Base-by-base conservation (phyloP, 441 rosid species). In the Corymbia calophylla region DNA sequence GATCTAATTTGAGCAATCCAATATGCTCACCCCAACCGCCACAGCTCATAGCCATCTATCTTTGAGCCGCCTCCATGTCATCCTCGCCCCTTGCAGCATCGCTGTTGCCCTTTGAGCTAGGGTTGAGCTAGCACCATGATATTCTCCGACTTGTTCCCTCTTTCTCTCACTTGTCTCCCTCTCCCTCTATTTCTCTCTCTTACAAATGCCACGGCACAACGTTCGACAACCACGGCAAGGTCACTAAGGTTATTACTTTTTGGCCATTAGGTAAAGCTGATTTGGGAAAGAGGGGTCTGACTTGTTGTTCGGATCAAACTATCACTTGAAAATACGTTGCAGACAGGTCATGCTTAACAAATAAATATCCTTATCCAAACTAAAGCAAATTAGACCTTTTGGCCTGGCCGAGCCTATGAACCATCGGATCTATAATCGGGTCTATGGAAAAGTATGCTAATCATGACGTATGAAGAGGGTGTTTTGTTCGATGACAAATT, bases 111-210 rank as follows among this genome's bases (percentile, higher is more conserved):
- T 70, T 35, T 0, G 8, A 62, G 68, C 8, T 29, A 12, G 21
- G 21, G 0, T 31, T 27, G 0, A 70, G 48, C 0, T 10, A 0
- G 15, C 81, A 1, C 48, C 27, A 0, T 44, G 23, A 31, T 44
- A 32, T 32, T 68, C 44, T 68, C 80, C 39, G 1, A 1, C 1
- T 6, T 11, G 1, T 66, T 66, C 77, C 77, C 39, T 66, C 2
- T 0, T 31, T 31, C 77, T 66, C 77, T 66, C 23, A 8, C 77
- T 66, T 6, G 15, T 70, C 48, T 32, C 25, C 47, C 81, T 18
- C 27, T 0, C 47, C 47, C 81, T 68, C 80, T 68, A 17, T 2
- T 6, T 29, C 32, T 62, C 31, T 31, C 15, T 64, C 17, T 68
- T n/a, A 64, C 21, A 4, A 3, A 15, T 9, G 44, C 4, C 7